Conservation (phyloP, 208 protist genomes). For the Trypanosoma melophagium region DNA sequence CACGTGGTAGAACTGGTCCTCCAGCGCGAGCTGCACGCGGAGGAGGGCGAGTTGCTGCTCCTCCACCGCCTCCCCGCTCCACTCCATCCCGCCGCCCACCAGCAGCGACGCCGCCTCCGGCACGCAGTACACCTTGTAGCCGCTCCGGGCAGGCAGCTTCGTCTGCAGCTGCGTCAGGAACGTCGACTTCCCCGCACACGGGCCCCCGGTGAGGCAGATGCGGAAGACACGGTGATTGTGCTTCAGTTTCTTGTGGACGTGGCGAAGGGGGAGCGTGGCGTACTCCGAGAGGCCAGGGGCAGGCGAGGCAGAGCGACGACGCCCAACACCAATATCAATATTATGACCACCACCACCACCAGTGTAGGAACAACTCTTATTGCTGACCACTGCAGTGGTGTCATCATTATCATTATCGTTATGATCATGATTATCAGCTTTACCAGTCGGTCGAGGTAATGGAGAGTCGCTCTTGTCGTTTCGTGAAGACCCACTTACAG, state of each 20-base stretch:
- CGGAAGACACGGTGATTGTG: slow-evolving; percentile 55
- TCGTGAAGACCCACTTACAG: not conserved
- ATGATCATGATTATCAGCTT: not conserved
- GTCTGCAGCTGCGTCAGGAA: slow-evolving; percentile 63
- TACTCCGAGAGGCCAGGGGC: slow-evolving; percentile 48
- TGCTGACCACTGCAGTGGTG: not conserved
- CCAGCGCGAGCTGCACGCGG: slow-evolving; percentile 66
- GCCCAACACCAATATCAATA: not conserved
- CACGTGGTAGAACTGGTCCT: slow-evolving; percentile 75
- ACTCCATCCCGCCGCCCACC: slow-evolving; percentile 72
- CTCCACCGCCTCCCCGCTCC: slow-evolving; percentile 39
- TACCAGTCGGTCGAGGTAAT: not conserved
- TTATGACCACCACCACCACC: not conserved
- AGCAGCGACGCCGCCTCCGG: slow-evolving; percentile 82
- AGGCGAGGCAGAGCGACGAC: slow-evolving; percentile 57
- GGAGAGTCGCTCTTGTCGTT: slow-evolving; percentile 4
- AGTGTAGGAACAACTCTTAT: not conserved
- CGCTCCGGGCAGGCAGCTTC: slow-evolving; percentile 59
- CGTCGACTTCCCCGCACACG: slow-evolving; percentile 82
- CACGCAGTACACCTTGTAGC: slow-evolving; percentile 75
- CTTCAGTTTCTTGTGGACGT: slow-evolving; percentile 52
- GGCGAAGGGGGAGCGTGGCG: slow-evolving; percentile 37
- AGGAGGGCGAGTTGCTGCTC: slow-evolving; percentile 69
- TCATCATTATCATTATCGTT: not conserved
- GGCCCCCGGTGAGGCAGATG: slow-evolving; percentile 80